Base-by-base conservation (phyloP, 2,329 filamentous ascomycete genomes). In the Fusarium sororula region DNA sequence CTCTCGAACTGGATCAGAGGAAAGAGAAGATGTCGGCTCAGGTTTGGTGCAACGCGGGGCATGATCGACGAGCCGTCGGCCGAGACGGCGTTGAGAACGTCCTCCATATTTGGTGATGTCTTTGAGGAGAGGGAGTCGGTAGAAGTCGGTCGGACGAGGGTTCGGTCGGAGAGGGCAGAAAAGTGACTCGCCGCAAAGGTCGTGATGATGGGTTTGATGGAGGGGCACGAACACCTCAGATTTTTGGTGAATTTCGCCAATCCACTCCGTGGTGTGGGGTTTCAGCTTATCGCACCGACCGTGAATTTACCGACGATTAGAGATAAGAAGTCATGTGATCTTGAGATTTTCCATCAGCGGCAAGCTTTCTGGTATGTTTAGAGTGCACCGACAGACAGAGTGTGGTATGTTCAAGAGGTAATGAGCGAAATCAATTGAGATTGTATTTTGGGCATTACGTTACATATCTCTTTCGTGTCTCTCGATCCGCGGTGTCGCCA, bases 11-110 rank as follows among this genome's bases (percentile, higher is more conserved):
- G 95, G 82, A 99, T 92, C 74, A 99, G 90, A 76, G 96, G 96
- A 86, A 97, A 99, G 81, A 98, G 93, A 79, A 99, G 89, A 84
- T 99, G 96, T 78, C 96, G 92, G 87, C 98, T 96, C 84, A 99
- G 93, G 84, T 97, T 92, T 77, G 92, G 92, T 82, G 98, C 93
- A 81, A 99, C 88, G 85, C 95, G 95, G 79, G 94, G 94, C 79
- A 98, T 90, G 74, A 98, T 90, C 82, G 92, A 93, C 86, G 94
- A 90, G 83, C 93, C 87, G 82, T 91, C 90, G 80, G 89, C 90
- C 84, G 81, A 79, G 66, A 92, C 87, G 81, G 90, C 88, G 75
- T 77, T 80, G 77, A 84, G 79, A 83, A 86, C 77, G 78, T 84
- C 80, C 78, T 84, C 82, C 82, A 84, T 84, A 70, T 57, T 82